A percentile compares a stretch with the other conserved stretches of the same genome.
phyloP scores from a whole-genome alignment of 106 monocot species.

The Allium fistulosum region DNA sequence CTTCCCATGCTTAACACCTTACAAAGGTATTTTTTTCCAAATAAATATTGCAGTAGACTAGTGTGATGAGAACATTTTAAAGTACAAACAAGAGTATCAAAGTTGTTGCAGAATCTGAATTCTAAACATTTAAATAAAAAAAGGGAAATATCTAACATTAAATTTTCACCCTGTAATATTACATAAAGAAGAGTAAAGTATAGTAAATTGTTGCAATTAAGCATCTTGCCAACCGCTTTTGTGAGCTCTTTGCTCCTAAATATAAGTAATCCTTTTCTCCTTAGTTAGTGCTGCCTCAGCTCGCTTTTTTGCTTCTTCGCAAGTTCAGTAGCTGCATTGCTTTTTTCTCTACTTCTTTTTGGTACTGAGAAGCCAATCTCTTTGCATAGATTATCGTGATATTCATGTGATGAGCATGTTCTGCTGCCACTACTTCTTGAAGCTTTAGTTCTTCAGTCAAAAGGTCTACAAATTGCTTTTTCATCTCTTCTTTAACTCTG shows the following conservation, averaged over 20 bases:
- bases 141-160: no score
- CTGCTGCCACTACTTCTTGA: slow-evolving; percentile 47
- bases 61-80: no score
- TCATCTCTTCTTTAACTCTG: slow-evolving; percentile 71
- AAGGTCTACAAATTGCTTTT: slow-evolving; percentile 66
- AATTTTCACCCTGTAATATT: no score
- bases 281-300: slow-evolving; percentile 40
- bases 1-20: no score
- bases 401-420: slow-evolving; percentile 62
- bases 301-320: slow-evolving; percentile 67
- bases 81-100: no score
- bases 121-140: no score
- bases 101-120: no score
- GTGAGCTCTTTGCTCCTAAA: slow-evolving; percentile 66
- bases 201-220: not conserved
- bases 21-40: no score
- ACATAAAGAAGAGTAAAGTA: not conserved
- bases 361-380: slow-evolving; percentile 74
- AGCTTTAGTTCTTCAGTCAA: slow-evolving; percentile 69
- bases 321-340: slow-evolving; percentile 77
- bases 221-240: slow-evolving; percentile 53
- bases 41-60: no score
- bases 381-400: slow-evolving; percentile 52
- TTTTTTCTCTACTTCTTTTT: slow-evolving; percentile 59
- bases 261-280: slow-evolving; percentile 51